Base-by-base conservation (phyloP, 2,329 filamentous ascomycete species). In the Fusarium pseudograminearum region DNA sequence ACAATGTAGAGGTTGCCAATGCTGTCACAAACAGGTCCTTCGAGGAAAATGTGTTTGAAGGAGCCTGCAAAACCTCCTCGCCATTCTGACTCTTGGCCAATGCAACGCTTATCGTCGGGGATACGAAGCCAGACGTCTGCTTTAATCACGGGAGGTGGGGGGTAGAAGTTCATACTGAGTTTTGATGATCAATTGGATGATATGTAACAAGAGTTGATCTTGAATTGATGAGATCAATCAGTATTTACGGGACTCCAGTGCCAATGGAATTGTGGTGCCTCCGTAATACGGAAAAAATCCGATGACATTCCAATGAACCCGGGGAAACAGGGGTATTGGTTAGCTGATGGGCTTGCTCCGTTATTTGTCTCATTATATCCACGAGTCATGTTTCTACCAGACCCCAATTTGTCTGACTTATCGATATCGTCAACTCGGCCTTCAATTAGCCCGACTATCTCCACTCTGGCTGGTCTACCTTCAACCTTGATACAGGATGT, bases 1-100 rank as follows among this genome's bases (percentile, higher is more conserved):
- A 80, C 79, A 8, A 81, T 59, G 52, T 76, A 82, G 2, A 83
- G 64, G 26, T 79, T 76, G 3, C 79, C 80, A 14, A 70, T 53
- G 3, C 71, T 59, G 8, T 78, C 74, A 14, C 69, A 75, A 0
- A 78, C 75, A 0, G 81, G 80, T 0, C 81, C 80, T 59, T 82
- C 80, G 1, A 83, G 76, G 41, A 83, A 81, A 28, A 82, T 81
- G 28, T 80, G 75, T 52, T 79, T 74, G 16, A 80, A 80, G 0
- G 70, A 56, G 8, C 75, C 44, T 4, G 78, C 76, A 44, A 77
- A 78, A 1, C 79, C 79, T 2, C 80, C 80, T 24, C 78, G 73
- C 81, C 81, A 82, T 59, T 82, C 80, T 0, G 79, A 78, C 2
- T 76, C 71, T 48, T 76, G 67, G 2, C 71, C 75, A 1, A 75